Evolutionary conservation across 768 basidiomycete genomes (phyloP), one percentile per base, ranked within the genome.

Genomic region (Coprinellus micaceus): DNA sequence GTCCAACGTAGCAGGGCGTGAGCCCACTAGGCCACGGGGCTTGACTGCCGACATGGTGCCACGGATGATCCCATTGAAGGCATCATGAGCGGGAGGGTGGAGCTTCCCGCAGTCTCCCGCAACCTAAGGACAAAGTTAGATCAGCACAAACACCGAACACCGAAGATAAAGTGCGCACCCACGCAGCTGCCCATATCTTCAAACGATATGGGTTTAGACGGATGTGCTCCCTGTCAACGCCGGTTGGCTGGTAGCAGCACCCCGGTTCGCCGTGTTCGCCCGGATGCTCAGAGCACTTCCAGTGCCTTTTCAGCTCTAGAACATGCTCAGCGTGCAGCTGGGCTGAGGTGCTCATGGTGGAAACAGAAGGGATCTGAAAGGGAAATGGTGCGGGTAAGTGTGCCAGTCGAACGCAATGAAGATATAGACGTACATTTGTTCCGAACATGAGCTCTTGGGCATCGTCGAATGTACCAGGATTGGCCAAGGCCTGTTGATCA

Each of bases 221-320:
- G 11, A 53, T 54, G 40, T 63, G 61, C 11, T 52, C 54, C 19
- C n/a, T n/a, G n/a, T n/a, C n/a, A n/a, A n/a, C n/a, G n/a, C 61
- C 57, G 9, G 44, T 43, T 6, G 49, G 30, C 11, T 30, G 36
- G 28, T 60, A 41, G 25, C 53, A 63, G 44, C 61, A 63, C 30
- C 59, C 61, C 4, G 45, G 33, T 19, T 60, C 59, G 10, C 59
- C 53, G 47, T 63, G 57, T 29, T 63, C 60, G 19, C 60, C 60
- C 25, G 53, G 54, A 44, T 63, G 61, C 15, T 45, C 49, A 28
- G 60, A 29, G 28, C 61, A 63, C 28, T 57, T 53, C 56, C 60
- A 63, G 19, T 60, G 49, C 37, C 47, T 30, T 54, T 63, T 63
- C 50, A 63, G 47, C 51, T 63, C 45, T 2, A 58, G 33, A 28